Evolutionary conservation across 2,329 filamentous ascomycete genomes (phyloP).

Genomic region (Tympanopsis confertula): DNA sequence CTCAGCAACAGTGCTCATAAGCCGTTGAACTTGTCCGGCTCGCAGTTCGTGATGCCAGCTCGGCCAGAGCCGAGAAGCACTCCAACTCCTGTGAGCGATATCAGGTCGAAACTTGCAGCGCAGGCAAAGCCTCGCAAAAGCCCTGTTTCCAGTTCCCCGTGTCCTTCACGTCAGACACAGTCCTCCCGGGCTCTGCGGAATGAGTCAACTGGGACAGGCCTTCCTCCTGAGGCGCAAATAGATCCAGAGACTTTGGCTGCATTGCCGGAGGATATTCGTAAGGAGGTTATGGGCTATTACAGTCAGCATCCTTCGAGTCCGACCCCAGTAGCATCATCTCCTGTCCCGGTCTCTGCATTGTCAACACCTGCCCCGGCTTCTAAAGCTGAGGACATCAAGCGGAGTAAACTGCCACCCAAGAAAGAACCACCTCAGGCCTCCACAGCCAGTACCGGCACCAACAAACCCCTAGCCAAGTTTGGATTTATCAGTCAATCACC

Average conservation of each 20-base stretch:
- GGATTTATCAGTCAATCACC: neutral
- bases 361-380: neutral
- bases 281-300: conserved; percentile 71
- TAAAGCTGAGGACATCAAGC: no score
- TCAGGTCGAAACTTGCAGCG: conserved; percentile 62
- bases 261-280: conserved; percentile 74
- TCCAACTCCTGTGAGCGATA: conserved; percentile 75
- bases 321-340: neutral
- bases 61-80: conserved; percentile 75
- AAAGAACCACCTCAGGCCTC: neutral
- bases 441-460: neutral
- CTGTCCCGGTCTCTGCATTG: neutral
- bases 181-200: conserved; percentile 7
- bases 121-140: conserved; percentile 26
- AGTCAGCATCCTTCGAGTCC: conserved; percentile 9
- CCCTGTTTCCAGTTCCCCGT: neutral
- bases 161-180: conserved; percentile 1
- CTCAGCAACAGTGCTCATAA: neutral
- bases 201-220: no score
- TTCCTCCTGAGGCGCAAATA: neutral
- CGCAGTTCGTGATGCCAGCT: conserved; percentile 81
- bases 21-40: conserved; percentile 69
- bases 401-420: neutral
- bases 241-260: conserved; percentile 76
- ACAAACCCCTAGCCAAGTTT: neutral